A percentile compares a stretch with the other conserved stretches of the same genome.
phyloP scores from a whole-genome alignment of 495 filamentous ascomycete species.

The Pyrenula massariospora region DNA sequence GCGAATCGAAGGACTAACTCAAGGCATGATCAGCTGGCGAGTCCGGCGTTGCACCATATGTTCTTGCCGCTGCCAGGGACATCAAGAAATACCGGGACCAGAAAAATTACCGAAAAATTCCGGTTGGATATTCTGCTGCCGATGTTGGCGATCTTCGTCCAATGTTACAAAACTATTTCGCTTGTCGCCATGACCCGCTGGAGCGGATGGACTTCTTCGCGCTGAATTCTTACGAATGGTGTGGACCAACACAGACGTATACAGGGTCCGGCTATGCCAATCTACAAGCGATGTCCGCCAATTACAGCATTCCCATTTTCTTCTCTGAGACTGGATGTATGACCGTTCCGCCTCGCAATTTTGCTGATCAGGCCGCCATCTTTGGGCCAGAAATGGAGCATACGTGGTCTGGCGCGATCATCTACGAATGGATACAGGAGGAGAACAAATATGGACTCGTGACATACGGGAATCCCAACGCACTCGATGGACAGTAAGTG shows the following conservation, averaged over 20 bases:
- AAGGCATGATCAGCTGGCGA: constrained; percentile 27
- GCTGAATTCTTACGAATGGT: constrained; percentile 87
- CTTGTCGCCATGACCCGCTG: constrained; percentile 54
- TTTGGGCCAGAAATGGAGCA: constrained; percentile 59
- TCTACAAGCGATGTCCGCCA: constrained; percentile 45
- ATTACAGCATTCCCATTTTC: constrained; percentile 69
- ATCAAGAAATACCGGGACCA: constrained; percentile 69
- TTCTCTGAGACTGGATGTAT: constrained; percentile 79
- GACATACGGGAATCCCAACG: constrained; percentile 46
- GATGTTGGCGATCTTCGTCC: constrained; percentile 73
- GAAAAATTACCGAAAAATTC: constrained; percentile 73
- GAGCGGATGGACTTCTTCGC: constrained; percentile 75
- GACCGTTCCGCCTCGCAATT: constrained; percentile 51
- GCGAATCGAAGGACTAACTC: neutral
- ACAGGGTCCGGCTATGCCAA: constrained; percentile 55
- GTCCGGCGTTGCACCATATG: constrained; percentile 63
- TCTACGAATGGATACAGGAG: constrained; percentile 89
- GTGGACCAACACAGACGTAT: constrained; percentile 50
- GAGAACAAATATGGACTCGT: constrained; percentile 77
- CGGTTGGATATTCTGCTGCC: constrained; percentile 82
- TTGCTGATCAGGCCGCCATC: constrained; percentile 67
- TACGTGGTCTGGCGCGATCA: constrained; percentile 72
- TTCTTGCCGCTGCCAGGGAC: constrained; percentile 71
- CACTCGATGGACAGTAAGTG: constrained; percentile 19
- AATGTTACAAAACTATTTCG: constrained; percentile 80